These are phyloP conservation scores for Pythium brachiatum DNA, from an alignment of 352 stramenopile species.

Conservation along the genomic window DNA sequence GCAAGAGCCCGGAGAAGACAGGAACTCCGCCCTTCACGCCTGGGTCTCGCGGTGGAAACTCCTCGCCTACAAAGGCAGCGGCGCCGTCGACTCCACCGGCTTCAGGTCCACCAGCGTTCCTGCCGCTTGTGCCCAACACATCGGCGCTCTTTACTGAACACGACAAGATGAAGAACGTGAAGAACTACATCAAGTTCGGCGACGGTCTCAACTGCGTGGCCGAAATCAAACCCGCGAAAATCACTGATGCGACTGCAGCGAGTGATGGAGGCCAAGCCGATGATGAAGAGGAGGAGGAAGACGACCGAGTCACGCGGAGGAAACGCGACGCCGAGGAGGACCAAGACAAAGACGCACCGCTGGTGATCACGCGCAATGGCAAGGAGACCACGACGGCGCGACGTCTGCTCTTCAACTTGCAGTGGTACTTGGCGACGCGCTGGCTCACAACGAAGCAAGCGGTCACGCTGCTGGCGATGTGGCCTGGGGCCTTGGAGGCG, in stretches of 20 bases:
- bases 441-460: conserved; percentile 71
- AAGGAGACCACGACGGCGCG: conserved; percentile 53
- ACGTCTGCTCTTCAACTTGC: conserved; percentile 63
- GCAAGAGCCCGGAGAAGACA: conserved; percentile 5
- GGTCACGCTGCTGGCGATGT: conserved; percentile 42
- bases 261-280: conserved; percentile 6
- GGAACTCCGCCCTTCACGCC: background rate
- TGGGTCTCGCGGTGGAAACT: background rate
- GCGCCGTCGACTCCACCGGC: background rate
- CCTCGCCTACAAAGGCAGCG: background rate
- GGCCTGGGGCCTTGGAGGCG: conserved; percentile 43
- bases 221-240: conserved; percentile 31
- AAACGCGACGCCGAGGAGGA: background rate
- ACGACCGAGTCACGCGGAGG: conserved; percentile 5
- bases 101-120: conserved; percentile 22
- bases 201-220: conserved; percentile 46
- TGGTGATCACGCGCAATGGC: conserved; percentile 30
- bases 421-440: conserved; percentile 65
- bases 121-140: conserved; percentile 40
- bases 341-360: conserved; percentile 18
- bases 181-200: conserved; percentile 61
- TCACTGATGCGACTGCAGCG: background rate
- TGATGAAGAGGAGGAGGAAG: conserved; percentile 7
- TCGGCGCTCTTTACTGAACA: conserved; percentile 46
- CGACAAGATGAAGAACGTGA: conserved; percentile 62